Conservation (phyloP, 208 protist species). For the Leishmania braziliensis region DNA sequence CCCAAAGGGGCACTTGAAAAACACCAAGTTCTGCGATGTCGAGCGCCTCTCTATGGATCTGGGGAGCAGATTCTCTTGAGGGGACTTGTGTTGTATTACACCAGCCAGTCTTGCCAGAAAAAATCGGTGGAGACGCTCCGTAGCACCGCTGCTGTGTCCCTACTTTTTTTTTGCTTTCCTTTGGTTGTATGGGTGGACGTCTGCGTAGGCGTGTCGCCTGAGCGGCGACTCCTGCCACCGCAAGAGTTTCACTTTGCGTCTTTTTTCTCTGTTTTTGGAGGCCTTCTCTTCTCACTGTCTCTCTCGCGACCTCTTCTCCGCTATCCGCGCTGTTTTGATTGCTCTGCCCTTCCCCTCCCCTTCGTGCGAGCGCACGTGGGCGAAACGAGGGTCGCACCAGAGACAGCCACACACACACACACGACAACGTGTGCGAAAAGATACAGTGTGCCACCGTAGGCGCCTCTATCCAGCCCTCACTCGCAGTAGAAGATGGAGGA, state of each 20-base stretch:
- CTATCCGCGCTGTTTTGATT: background rate
- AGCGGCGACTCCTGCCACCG: background rate
- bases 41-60: background rate
- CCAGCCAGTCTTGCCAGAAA: background rate
- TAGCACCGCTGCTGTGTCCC: background rate
- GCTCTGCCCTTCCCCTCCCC: background rate
- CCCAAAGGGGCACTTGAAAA: too few relatives aligned
- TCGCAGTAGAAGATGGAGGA: conserved; percentile 35
- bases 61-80: background rate
- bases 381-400: background rate
- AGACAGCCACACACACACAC: too few relatives aligned
- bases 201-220: background rate
- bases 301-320: background rate
- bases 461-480: background rate
- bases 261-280: background rate
- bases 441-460: background rate
- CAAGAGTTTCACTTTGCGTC: background rate
- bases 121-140: background rate
- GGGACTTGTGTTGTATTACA: background rate
- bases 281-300: background rate
- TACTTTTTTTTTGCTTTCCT: background rate
- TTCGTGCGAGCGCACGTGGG: background rate
- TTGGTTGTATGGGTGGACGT: background rate
- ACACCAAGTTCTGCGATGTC: background rate
- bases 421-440: background rate